Evolutionary conservation across 345 rosid species (phyloP), one percentile per base, ranked within the genome.

Genomic region (Lepidium sativum): DNA sequence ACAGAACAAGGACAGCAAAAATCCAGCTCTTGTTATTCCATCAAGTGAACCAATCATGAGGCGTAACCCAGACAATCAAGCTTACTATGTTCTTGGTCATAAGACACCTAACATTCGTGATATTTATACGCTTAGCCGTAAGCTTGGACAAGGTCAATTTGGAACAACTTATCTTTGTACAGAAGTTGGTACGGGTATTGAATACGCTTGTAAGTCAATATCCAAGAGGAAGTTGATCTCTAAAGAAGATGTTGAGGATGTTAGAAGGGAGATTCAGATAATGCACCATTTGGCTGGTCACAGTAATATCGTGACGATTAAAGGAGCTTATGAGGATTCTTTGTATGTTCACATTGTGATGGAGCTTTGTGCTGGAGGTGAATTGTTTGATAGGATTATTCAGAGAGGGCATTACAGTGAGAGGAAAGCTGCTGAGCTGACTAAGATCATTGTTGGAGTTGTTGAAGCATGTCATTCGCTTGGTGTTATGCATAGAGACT

Each of bases 271-370:
- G 80, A 94, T 94, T 76, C 97, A 90, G 86, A 94, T 90, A 62
- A 94, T 94, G 99, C 99, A 94, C 57, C 99, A 94, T 73, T 82
- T 94, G 76, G 99, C 99, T 0, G 97, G 99, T 69, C 96, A 94
- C 61, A 77, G 77, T 68, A 87, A 86, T 27, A 90, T 94, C 48
- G 97, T 94, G 51, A 90, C 92, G 2, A 94, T 94, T 7, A 94
- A 87, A 81, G 97, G 99, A 58, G 97, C 99, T 25, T 94, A 84
- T 39, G 99, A 94, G 77, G 99, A 94, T 55, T 21, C 87, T 9
- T 58, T 94, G 31, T 86, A 80, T 69, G 95, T 90, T 16, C 95
- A 94, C 72, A 94, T 94, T 33, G 97, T 94, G 27, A 94, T 94
- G 99, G 99, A 94, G 85, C 87, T 94, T 55, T 94, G 99, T 50